These are phyloP conservation scores for Spinacia oleracea DNA, from an alignment of 179 eudicot genomes.

Conservation along the genomic window DNA sequence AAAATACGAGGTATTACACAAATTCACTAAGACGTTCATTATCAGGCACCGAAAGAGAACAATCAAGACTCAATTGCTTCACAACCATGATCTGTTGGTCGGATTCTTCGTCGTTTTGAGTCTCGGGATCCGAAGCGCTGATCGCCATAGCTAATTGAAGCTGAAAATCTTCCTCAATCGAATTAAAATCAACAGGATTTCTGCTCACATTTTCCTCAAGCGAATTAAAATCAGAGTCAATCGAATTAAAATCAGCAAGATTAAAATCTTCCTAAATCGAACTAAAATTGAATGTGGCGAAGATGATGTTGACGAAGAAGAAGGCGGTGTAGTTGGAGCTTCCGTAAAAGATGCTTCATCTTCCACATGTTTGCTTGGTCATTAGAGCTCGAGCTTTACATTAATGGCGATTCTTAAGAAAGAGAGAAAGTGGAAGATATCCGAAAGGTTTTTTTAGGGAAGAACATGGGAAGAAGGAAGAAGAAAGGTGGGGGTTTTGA, in stretches of 20 bases:
- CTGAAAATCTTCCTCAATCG: constrained; percentile 89
- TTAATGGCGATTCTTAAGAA: not conserved
- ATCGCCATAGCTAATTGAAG: constrained; percentile 86
- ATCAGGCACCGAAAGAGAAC: too few relatives aligned
- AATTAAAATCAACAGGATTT: constrained; percentile 48
- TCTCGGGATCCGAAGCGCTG: constrained; percentile 65
- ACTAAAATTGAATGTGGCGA: constrained; percentile 30
- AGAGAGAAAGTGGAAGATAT: constrained; percentile 8
- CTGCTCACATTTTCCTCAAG: constrained; percentile 18
- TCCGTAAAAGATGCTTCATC: too few relatives aligned
- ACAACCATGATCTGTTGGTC: constrained; percentile 86
- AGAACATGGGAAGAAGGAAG: too few relatives aligned
- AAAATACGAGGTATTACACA: too few relatives aligned
- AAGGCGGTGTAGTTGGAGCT: constrained; percentile 30
- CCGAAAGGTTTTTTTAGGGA: constrained; percentile 12
- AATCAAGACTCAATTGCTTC: constrained; percentile 73
- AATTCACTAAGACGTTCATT: too few relatives aligned
- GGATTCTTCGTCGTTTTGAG: constrained; percentile 56
- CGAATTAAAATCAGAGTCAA: too few relatives aligned
- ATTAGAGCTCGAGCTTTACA: too few relatives aligned
- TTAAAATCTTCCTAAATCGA: constrained; percentile 23
- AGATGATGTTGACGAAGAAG: constrained; percentile 32
- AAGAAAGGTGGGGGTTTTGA: too few relatives aligned
- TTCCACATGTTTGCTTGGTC: too few relatives aligned
- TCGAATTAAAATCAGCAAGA: too few relatives aligned